Conservation (phyloP, 208 protist genomes). For the Acanthamoeba polyphaga region DNA sequence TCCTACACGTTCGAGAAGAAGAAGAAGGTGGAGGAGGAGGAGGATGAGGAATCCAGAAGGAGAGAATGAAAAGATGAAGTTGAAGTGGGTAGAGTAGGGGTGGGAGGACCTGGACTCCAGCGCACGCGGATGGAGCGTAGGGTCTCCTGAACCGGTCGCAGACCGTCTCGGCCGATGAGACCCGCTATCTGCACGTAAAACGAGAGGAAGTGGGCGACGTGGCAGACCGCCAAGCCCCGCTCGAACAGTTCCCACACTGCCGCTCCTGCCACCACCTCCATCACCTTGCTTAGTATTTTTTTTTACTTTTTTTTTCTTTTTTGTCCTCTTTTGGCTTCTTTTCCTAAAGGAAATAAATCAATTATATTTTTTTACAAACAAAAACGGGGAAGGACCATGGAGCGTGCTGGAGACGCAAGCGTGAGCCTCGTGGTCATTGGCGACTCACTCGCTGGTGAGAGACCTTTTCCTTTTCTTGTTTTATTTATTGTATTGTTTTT, state of each 20-base stretch:
- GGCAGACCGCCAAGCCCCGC: slow-evolving; percentile 15
- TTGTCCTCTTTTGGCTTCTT: no score
- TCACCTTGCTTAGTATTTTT: no score
- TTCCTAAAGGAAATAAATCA: no score
- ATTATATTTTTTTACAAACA: no score
- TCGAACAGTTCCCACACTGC: slow-evolving; percentile 65
- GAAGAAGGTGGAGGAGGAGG: background rate
- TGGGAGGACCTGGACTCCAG: background rate
- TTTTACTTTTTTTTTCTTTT: no score
- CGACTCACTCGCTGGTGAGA: no score
- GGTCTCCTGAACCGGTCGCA: slow-evolving; percentile 32
- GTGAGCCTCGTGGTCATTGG: no score
- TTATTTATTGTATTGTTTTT: no score
- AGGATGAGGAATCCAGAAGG: background rate
- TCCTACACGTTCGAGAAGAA: background rate
- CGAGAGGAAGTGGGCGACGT: slow-evolving; percentile 23
- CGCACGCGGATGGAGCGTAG: slow-evolving; percentile 46
- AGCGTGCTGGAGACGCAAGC: no score
- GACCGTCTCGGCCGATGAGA: background rate
- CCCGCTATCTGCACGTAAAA: slow-evolving; percentile 27
- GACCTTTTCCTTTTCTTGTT: no score
- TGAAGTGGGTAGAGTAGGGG: background rate
- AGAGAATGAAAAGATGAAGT: background rate
- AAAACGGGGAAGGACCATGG: no score
- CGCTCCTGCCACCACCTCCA: background rate